Base-by-base conservation (phyloP, 106 monocot species). In the Dioscorea alata region DNA sequence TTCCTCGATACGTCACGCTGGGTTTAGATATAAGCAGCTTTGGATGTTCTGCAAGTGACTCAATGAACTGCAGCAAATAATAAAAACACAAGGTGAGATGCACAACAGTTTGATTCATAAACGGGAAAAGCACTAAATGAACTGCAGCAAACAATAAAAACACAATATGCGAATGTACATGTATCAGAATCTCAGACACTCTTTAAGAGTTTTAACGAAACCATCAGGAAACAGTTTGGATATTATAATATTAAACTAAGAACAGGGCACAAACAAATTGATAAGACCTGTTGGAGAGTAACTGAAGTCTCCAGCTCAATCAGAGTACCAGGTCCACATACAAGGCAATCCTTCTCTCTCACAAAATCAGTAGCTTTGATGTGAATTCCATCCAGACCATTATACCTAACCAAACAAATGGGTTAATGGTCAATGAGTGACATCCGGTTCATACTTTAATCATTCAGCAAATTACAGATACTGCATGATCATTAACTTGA, bases 261-360 rank as follows among this genome's bases (percentile, higher is more conserved):
- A 10, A 10, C 42, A 10, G 42, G 10, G 10, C 42, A 42, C 42
- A 42, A 42, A 42, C 42, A 23, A 60, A 33, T 64, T 32, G 64
- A 48, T 34, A 48, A 60, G 58, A 99, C 97, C 89, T 92, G 79
- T 57, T 66, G 80, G 52, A 99, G 89, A 65, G 87, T 90, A 76
- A 75, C 52, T 12, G 89, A 87, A 64, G 70, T 69, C n/a, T 92
- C 90, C 71, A 99, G 42, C 69, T 92, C 92, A 31, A 99, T 28
- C 60, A 85, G 92, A 68, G 81, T 90, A 33, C 97, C 97, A 77
- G 89, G 92, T 64, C 97, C 92, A 63, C 97, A 99, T 18, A 90
- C 89, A 68, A 99, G 74, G 48, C 97, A 99, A 61, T 92, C 87
- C 57, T 79, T 84, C 13, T 92, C 92, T 77, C 74, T 83, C 17